Percentiles rank a stretch among this genome's conserved stretches.
These are phyloP conservation scores for Colletotrichum noveboracense DNA, from an alignment of 2,329 filamentous ascomycete species.

Conservation along the genomic window DNA sequence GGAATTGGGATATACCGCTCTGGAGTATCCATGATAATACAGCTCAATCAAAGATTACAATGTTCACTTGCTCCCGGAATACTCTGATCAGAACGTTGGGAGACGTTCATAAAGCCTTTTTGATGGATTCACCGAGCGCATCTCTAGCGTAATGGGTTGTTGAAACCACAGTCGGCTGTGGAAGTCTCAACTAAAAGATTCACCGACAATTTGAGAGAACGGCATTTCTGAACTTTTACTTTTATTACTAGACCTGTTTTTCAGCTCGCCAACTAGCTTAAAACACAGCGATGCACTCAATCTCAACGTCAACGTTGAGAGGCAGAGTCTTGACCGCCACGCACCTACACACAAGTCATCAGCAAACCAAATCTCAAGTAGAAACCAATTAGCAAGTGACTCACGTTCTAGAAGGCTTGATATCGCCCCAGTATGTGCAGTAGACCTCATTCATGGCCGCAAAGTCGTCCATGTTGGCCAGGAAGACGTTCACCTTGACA, in stretches of 20 bases:
- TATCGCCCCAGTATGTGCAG: slow-evolving; percentile 68
- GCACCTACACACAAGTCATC: slow-evolving; percentile 26
- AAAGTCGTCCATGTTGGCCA: slow-evolving; percentile 76
- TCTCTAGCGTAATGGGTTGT: too few relatives aligned
- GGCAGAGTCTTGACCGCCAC: slow-evolving; percentile 39
- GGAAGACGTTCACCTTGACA: slow-evolving; percentile 77
- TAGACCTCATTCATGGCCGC: slow-evolving; percentile 78
- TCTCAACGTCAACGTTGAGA: slow-evolving; percentile 36
- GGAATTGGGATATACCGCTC: neutral
- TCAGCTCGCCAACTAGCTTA: neutral
- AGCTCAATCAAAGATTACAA: neutral
- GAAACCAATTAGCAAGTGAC: neutral
- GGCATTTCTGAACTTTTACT: neutral
- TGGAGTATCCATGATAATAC: neutral
- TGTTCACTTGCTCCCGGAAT: neutral
- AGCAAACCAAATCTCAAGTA: neutral
- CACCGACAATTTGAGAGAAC: too few relatives aligned
- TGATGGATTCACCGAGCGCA: too few relatives aligned
- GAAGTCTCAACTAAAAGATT: too few relatives aligned
- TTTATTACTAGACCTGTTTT: neutral
- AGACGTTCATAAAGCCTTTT: too few relatives aligned
- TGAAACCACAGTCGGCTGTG: too few relatives aligned
- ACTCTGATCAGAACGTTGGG: neutral
- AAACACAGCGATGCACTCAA: slow-evolving; percentile 37
- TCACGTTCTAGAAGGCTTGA: slow-evolving; percentile 51